Conservation (phyloP, 2,329 filamentous ascomycete species). For the Pseudopyricularia cyperi region DNA sequence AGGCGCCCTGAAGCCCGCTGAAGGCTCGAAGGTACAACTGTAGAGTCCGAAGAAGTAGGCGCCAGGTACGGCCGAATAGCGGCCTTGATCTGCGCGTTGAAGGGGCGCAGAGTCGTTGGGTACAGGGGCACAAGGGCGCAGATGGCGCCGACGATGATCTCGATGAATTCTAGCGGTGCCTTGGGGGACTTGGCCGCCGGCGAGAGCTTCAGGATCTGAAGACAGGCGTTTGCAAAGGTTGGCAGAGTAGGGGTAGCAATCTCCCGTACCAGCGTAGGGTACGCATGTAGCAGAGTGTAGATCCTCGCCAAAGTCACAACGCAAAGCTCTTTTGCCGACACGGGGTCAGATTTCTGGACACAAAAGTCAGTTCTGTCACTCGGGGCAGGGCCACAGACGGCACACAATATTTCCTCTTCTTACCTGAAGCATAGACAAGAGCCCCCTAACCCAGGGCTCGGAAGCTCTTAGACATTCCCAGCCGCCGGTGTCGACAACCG, state of each 20-base stretch:
- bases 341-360: slow-evolving; percentile 60
- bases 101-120: slow-evolving; percentile 71
- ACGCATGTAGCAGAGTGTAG: slow-evolving; percentile 69
- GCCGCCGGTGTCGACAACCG: slow-evolving; percentile 68
- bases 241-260: slow-evolving; percentile 75
- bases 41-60: slow-evolving; percentile 42
- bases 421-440: slow-evolving; percentile 63
- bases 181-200: slow-evolving; percentile 23
- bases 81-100: slow-evolving; percentile 52
- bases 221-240: slow-evolving; percentile 57
- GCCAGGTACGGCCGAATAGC: slow-evolving; percentile 48
- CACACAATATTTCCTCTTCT: slow-evolving; percentile 4
- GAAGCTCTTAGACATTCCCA: slow-evolving; percentile 67
- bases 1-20: slow-evolving; percentile 48
- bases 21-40: slow-evolving; percentile 36
- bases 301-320: slow-evolving; percentile 71
- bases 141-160: slow-evolving; percentile 60
- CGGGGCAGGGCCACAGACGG: not conserved
- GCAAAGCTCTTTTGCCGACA: slow-evolving; percentile 61
- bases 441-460: slow-evolving; percentile 63
- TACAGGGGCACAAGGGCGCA: slow-evolving; percentile 63
- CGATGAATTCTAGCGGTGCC: slow-evolving; percentile 37
- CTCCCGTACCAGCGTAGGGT: slow-evolving; percentile 72
- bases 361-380: not conserved
- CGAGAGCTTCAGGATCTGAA: slow-evolving; percentile 47